phyloP scores from a whole-genome alignment of 2,329 filamentous ascomycete genomes.

The Exophiala phaeomuriformis region DNA sequence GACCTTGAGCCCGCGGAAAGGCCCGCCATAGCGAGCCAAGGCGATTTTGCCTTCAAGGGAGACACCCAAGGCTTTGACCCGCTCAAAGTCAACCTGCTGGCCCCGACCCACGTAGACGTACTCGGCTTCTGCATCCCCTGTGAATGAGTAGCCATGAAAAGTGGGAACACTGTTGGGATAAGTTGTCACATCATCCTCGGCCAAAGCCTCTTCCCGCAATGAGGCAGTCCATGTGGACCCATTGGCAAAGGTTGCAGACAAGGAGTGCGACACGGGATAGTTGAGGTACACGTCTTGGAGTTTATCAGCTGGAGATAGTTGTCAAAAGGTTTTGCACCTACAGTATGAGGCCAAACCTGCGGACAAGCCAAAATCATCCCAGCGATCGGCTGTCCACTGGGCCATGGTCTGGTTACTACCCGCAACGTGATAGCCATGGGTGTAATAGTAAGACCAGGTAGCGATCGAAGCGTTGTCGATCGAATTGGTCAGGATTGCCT shows the following conservation, averaged over 20 bases:
- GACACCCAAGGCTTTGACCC: conserved; percentile 37
- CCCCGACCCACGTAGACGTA: conserved; percentile 43
- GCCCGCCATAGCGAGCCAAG: conserved; percentile 41
- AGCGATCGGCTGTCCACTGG: conserved; percentile 31
- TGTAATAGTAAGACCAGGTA: conserved; percentile 30
- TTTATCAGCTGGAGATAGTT: neutral
- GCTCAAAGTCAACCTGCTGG: conserved; percentile 41
- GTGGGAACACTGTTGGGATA: conserved; percentile 36
- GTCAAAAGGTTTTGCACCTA: conserved; percentile 1
- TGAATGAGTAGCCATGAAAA: conserved; percentile 45
- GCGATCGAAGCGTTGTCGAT: conserved; percentile 29
- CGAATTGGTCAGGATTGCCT: conserved; percentile 28
- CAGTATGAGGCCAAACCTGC: conserved; percentile 26
- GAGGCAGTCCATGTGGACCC: conserved; percentile 23
- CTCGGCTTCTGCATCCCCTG: conserved; percentile 42
- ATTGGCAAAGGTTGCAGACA: conserved; percentile 25
- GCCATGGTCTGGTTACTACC: conserved; percentile 30
- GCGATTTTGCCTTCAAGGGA: conserved; percentile 44
- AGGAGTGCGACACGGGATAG: conserved; percentile 29
- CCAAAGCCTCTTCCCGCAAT: conserved; percentile 26
- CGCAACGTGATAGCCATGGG: conserved; percentile 30
- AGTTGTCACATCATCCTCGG: conserved; percentile 25
- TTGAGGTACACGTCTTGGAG: conserved; percentile 27
- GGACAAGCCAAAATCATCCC: conserved; percentile 28
- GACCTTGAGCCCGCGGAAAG: conserved; percentile 43